Evolutionary conservation across 169 alveolate species (phyloP), one percentile per base, ranked within the genome.

Genomic region (Eimeria falciformis): DNA sequence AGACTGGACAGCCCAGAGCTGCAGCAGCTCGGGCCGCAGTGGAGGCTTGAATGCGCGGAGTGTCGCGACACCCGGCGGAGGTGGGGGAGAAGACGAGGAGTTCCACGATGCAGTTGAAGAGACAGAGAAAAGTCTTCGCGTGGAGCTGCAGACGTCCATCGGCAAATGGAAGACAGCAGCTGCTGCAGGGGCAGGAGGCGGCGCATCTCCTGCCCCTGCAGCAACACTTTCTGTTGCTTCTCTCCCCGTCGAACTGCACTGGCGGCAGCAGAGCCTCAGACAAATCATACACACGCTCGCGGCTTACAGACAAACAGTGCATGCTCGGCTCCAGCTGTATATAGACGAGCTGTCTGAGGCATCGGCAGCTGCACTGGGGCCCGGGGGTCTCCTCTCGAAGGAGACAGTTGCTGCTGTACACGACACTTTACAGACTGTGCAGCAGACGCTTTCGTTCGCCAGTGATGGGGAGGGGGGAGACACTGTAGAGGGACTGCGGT

Each of bases 21-120:
- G 78, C 77, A n/a, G n/a, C 77, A 33, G 90, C 53, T 27, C 33
- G 37, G 90, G 73, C 77, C 90, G 90, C 73, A 33, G 62, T 68
- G 45, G 86, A 65, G 27, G 69, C 47, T 7, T 47, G 86, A 37
- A 43, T 21, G 27, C 47, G 69, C 86, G 86, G 62, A 46, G 69
- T 47, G 62, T 14, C n/a, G 47, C 46, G 47, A 6, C 50, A 1
- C 7, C 86, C n/a, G 4, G 37, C 29, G 94, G 93, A 5, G 94
- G 92, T 23, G 91, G 73, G 53, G 77, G 45, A 18, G 95, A 95
- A 58, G 92, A 75, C 62, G 95, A 73, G 47, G 93, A 91, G 68
- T 95, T 95, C 23, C 94, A 95, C 53, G 94, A 93, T 69, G 95
- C 96, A n/a, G 84, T 95, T 45, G 94, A 95, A 58, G 95, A 91